Conservation (phyloP, 1,284 basidiomycete genomes). For the Ceratobasidium sp. region DNA sequence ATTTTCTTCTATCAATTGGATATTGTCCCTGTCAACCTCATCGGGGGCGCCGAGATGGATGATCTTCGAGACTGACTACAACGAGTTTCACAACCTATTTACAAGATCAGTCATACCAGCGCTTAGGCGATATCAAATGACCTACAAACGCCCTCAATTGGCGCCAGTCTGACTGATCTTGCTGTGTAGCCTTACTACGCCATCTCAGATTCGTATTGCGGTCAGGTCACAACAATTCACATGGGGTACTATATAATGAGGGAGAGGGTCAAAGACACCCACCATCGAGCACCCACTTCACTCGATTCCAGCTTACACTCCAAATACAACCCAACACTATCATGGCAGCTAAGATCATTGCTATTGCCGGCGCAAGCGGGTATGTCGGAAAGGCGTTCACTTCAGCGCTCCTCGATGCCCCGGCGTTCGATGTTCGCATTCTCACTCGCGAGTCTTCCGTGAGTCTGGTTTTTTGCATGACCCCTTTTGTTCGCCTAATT, state of each 20-base stretch:
- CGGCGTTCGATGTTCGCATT: conserved; percentile 10
- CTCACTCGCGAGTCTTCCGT: conserved; percentile 21
- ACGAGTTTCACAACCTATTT: neutral
- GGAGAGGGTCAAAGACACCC: neutral
- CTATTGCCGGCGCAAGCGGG: conserved; percentile 21
- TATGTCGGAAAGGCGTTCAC: conserved; percentile 25
- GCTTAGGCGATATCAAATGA: neutral
- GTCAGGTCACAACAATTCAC: neutral
- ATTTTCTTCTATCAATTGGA: too few species aligned
- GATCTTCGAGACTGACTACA: too few species aligned
- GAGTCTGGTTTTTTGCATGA: neutral
- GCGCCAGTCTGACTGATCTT: neutral
- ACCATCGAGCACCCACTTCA: neutral
- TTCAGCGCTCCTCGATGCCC: neutral
- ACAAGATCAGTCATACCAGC: neutral
- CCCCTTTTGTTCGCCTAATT: neutral
- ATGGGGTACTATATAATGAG: neutral
- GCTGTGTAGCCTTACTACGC: neutral
- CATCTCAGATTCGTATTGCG: neutral
- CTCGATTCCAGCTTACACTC: neutral
- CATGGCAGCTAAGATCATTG: conserved; percentile 17
- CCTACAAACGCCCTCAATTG: neutral
- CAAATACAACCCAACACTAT: neutral
- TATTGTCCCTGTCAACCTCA: too few species aligned
- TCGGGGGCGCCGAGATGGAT: too few species aligned